Conservation (phyloP, 768 basidiomycete species). For the Phaeolepiota aurea region DNA sequence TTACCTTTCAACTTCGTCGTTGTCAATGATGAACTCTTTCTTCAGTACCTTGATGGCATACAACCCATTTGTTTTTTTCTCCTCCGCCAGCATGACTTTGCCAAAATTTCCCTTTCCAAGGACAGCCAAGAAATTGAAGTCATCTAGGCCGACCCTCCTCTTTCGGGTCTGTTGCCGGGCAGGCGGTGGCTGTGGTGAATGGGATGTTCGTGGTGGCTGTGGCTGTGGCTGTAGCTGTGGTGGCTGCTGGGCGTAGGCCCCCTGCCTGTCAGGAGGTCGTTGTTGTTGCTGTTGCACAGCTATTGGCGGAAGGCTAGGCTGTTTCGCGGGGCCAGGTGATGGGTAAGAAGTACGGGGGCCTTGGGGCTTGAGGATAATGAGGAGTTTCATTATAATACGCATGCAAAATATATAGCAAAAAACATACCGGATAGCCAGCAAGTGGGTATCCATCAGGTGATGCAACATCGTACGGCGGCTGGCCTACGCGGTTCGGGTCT, state of each 20-base stretch:
- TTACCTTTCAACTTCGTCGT: constrained; percentile 98
- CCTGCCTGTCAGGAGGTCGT: constrained; percentile 6
- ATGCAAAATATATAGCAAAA: not conserved
- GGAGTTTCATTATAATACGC: too few species aligned
- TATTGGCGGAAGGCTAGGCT: constrained; percentile 5
- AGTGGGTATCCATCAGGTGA: constrained; percentile 20
- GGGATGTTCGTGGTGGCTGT: constrained; percentile 19
- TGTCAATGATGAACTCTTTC: constrained; percentile 99
- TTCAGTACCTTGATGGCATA: constrained; percentile 99
- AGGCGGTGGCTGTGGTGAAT: constrained; percentile 22
- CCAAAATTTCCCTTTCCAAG: constrained; percentile 99
- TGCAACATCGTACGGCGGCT: constrained; percentile 23
- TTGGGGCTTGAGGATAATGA: constrained; percentile 9
- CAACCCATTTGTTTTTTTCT: constrained; percentile 82
- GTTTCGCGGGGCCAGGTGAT: constrained; percentile 3
- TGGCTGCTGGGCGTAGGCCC: constrained; percentile 14
- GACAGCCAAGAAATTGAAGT: constrained; percentile 98
- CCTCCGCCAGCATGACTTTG: constrained; percentile 99
- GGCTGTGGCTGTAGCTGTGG: constrained; percentile 20
- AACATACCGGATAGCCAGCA: constrained; percentile 21
- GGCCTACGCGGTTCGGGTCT: constrained; percentile 22
- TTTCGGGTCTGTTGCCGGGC: constrained; percentile 42
- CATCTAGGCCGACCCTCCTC: constrained; percentile 92
- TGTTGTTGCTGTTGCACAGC: constrained; percentile 12
- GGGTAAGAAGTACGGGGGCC: constrained; percentile 9